A percentile compares a stretch with the other conserved stretches of the same genome.
Evolutionary conservation across 192 early-diverging fungal species (phyloP).

Genomic region (Umbelopsis sp.): DNA sequence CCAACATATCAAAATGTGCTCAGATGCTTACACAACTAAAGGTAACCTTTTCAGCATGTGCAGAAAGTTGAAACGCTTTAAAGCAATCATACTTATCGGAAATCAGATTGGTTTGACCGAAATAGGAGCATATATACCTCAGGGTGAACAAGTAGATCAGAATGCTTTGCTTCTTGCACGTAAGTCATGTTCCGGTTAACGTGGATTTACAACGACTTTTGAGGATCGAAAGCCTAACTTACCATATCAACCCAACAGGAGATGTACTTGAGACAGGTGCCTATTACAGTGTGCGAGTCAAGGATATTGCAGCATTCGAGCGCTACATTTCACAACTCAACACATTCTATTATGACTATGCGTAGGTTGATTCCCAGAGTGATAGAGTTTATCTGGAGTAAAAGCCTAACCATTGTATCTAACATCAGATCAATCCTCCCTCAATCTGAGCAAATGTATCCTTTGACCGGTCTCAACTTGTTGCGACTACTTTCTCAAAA

Average conservation of each 20-base stretch:
- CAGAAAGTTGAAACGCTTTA: background rate
- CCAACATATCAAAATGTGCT: constrained; percentile 72
- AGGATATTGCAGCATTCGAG: constrained; percentile 94
- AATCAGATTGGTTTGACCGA: constrained; percentile 54
- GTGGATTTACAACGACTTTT: background rate
- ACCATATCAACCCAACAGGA: constrained; percentile 50
- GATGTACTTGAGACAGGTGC: constrained; percentile 91
- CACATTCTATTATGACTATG: constrained; percentile 84
- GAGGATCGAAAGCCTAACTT: too few species aligned
- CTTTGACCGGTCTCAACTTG: constrained; percentile 90
- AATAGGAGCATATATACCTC: constrained; percentile 50
- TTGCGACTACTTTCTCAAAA: constrained; percentile 93
- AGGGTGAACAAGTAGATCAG: constrained; percentile 37
- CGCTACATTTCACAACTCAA: constrained; percentile 93
- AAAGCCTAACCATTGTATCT: background rate
- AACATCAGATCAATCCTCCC: constrained; percentile 51
- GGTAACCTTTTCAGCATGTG: constrained; percentile 42
- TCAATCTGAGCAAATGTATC: constrained; percentile 83
- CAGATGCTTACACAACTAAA: constrained; percentile 69
- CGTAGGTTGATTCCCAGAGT: constrained; percentile 40
- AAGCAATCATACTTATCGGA: background rate
- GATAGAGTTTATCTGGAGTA: background rate
- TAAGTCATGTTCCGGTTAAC: constrained; percentile 35
- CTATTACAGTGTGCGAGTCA: constrained; percentile 80
- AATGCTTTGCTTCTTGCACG: constrained; percentile 58